These are phyloP conservation scores for Sporopachydermia lactativora DNA, from an alignment of 805 yeast species.

Conservation along the genomic window DNA sequence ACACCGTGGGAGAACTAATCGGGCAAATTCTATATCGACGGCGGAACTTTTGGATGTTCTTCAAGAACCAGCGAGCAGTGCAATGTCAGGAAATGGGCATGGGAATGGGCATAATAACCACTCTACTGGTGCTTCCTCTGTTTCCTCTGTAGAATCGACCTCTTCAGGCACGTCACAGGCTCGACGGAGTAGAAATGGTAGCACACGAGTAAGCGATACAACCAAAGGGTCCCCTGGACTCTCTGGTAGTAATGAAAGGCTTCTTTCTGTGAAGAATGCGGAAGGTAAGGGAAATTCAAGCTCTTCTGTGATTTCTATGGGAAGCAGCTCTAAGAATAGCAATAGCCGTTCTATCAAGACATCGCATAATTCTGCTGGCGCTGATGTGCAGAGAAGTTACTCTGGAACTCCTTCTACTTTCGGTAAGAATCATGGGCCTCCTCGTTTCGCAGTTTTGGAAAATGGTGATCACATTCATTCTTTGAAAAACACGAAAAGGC, in stretches of 20 bases:
- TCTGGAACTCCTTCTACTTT: background rate
- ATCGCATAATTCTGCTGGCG: background rate
- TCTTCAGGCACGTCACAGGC: background rate
- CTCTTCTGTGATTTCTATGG: background rate
- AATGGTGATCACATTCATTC: slow-evolving; percentile 74
- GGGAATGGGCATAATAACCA: slow-evolving; percentile 20
- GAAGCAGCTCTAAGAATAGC: background rate
- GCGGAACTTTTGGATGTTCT: background rate
- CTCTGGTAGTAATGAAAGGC: no score
- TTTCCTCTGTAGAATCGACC: slow-evolving; percentile 25
- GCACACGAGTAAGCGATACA: no score
- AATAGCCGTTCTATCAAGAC: background rate
- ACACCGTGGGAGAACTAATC: background rate
- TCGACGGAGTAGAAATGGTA: no score
- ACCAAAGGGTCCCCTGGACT: no score
- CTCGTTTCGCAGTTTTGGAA: slow-evolving; percentile 41
- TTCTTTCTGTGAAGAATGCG: background rate
- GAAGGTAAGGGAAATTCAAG: background rate
- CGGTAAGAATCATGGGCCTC: slow-evolving; percentile 10
- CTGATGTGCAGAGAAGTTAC: background rate
- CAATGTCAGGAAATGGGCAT: background rate
- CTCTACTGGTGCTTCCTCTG: slow-evolving; percentile 26
- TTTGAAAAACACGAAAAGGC: slow-evolving; percentile 44
- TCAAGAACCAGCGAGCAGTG: background rate
- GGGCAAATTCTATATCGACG: background rate